Conservation (phyloP, 768 basidiomycete genomes). For the Lactarius vividus region DNA sequence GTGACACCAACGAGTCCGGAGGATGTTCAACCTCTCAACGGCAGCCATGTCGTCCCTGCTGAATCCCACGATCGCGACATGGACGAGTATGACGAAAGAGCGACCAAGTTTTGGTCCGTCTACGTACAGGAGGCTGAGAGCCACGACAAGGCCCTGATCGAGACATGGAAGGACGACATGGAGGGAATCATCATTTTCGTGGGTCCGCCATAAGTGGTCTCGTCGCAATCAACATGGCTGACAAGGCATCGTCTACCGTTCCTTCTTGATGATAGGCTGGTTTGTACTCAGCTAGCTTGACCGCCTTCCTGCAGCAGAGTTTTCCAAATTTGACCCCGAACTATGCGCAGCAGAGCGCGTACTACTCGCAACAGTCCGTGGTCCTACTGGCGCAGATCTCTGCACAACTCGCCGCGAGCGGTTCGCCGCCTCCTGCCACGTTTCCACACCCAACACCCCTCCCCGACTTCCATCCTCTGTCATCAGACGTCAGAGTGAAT, state of each 20-base stretch:
- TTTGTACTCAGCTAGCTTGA: conserved; percentile 17
- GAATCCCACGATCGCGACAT: neutral
- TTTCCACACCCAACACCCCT: neutral
- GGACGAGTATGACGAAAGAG: conserved; percentile 36
- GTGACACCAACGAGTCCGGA: neutral
- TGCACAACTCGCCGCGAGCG: conserved; percentile 14
- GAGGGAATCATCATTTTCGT: conserved; percentile 43
- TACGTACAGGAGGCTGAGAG: conserved; percentile 39
- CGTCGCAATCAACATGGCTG: neutral
- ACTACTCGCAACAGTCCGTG: conserved; percentile 10
- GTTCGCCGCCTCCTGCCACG: neutral
- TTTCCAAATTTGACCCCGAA: conserved; percentile 11
- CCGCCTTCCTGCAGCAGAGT: conserved; percentile 17
- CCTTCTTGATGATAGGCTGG: conserved; percentile 6
- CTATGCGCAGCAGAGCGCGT: conserved; percentile 5
- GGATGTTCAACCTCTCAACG: neutral
- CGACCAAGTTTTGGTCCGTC: conserved; percentile 39
- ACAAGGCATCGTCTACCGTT: neutral
- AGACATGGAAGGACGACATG: conserved; percentile 44
- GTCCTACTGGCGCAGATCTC: conserved; percentile 14
- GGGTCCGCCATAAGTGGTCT: conserved; percentile 15
- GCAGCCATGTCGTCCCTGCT: neutral
- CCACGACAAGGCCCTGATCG: conserved; percentile 35
- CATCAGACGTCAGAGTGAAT: conserved; percentile 40
- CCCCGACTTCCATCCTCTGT: conserved; percentile 26